phyloP scores from a whole-genome alignment of 495 filamentous ascomycete genomes.

The Cercophora newfieldiana region DNA sequence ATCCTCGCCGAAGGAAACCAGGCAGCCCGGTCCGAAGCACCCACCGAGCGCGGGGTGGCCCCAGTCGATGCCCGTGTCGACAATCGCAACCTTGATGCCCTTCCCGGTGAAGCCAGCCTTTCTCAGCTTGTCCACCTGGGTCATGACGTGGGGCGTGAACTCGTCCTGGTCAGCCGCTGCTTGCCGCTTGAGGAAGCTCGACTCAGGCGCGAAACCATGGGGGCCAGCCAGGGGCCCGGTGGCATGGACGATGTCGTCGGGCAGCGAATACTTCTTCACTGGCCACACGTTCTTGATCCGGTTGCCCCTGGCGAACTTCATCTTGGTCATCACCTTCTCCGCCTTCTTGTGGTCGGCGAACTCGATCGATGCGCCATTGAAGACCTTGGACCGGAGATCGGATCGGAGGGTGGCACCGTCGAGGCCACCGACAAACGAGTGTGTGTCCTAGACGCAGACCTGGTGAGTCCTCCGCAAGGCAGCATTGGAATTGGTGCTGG shows the following conservation, averaged over 20 bases:
- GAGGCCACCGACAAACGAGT: slow-evolving; percentile 21
- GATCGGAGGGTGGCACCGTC: slow-evolving; percentile 44
- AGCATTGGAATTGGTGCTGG: neutral
- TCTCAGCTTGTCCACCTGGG: slow-evolving; percentile 50
- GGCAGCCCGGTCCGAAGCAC: slow-evolving; percentile 54
- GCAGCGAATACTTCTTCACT: slow-evolving; percentile 43
- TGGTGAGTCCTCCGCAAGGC: neutral
- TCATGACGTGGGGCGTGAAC: slow-evolving; percentile 49
- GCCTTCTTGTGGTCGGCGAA: slow-evolving; percentile 44
- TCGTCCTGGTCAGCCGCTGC: slow-evolving; percentile 41
- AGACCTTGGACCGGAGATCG: slow-evolving; percentile 47
- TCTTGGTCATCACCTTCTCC: slow-evolving; percentile 40
- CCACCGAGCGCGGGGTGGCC: slow-evolving; percentile 59
- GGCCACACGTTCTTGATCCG: slow-evolving; percentile 50
- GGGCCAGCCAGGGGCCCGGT: slow-evolving; percentile 27
- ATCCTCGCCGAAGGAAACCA: slow-evolving; percentile 55
- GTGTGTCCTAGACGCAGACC: neutral
- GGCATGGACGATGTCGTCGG: slow-evolving; percentile 47
- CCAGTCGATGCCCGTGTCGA: slow-evolving; percentile 58
- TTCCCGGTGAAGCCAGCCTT: slow-evolving; percentile 45
- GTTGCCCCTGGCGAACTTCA: slow-evolving; percentile 40
- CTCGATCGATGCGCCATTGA: slow-evolving; percentile 51
- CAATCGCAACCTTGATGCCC: slow-evolving; percentile 50
- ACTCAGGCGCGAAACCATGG: slow-evolving; percentile 27
- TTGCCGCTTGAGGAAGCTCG: slow-evolving; percentile 33